These are phyloP conservation scores for Cerrena zonata DNA, from an alignment of 1,284 basidiomycete genomes.

Conservation along the genomic window DNA sequence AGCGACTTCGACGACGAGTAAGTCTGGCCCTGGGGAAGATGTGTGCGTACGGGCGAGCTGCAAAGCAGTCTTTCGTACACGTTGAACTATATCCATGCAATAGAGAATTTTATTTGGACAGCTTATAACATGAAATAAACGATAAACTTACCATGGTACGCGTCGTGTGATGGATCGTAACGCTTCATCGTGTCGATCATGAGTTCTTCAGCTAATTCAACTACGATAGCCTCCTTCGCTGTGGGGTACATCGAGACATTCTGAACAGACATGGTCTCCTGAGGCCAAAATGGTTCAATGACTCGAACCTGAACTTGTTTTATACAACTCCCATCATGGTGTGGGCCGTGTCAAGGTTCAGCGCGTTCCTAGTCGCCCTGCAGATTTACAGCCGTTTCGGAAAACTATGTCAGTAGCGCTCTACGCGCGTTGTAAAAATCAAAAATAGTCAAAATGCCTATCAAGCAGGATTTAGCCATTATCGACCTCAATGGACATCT, in stretches of 20 bases:
- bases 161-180: slow-evolving; percentile 89
- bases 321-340: too few relatives aligned
- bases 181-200: slow-evolving; percentile 74
- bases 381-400: too few relatives aligned
- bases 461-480: too few relatives aligned
- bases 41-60: slow-evolving; percentile 14
- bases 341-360: too few relatives aligned
- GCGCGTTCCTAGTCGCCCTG: too few relatives aligned
- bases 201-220: slow-evolving; percentile 60
- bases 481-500: too few relatives aligned
- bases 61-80: slow-evolving; percentile 68
- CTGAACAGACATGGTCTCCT: background rate
- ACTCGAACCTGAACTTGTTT: background rate
- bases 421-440: too few relatives aligned
- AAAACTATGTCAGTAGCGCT: too few relatives aligned
- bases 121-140: background rate
- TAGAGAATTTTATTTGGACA: background rate
- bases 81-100: slow-evolving; percentile 52
- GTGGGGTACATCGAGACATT: slow-evolving; percentile 30
- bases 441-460: too few relatives aligned
- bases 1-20: slow-evolving; percentile 75
- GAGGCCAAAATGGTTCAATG: background rate
- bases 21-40: slow-evolving; percentile 42
- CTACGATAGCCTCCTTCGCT: slow-evolving; percentile 35
- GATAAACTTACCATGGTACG: slow-evolving; percentile 67